A percentile compares a stretch with the other conserved stretches of the same genome.
phyloP scores from a whole-genome alignment of 495 filamentous ascomycete genomes.

The Xylaria scruposa region DNA sequence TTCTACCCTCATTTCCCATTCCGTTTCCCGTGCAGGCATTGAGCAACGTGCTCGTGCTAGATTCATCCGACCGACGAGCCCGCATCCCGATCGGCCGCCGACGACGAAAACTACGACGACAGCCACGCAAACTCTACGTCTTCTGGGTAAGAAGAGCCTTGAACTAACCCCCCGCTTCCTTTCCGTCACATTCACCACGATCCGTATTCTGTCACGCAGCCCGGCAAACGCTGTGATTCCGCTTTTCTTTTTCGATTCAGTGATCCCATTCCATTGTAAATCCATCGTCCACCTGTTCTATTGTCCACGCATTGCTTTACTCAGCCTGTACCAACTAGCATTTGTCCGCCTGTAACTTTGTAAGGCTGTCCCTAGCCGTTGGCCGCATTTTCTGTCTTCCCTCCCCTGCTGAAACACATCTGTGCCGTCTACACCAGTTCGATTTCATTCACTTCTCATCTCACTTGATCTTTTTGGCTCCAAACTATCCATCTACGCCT shows the following conservation, averaged over 20 bases:
- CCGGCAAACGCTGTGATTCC: neutral
- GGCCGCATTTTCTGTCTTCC: neutral
- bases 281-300: neutral
- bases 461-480: neutral
- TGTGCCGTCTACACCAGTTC: neutral
- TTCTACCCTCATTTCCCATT: neutral
- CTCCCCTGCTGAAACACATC: neutral
- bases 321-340: neutral
- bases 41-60: constrained; percentile 10
- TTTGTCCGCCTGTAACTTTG: neutral
- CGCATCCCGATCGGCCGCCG: constrained; percentile 2
- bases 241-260: neutral
- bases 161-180: constrained; percentile 11
- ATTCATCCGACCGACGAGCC: constrained; percentile 8
- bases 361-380: constrained; percentile 5
- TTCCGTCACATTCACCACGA: constrained; percentile 1
- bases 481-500: neutral
- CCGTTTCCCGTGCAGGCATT: neutral
- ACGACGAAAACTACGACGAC: constrained; percentile 8
- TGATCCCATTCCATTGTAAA: neutral
- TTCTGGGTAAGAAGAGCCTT: constrained; percentile 22
- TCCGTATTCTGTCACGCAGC: neutral
- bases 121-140: constrained; percentile 1
- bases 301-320: neutral
- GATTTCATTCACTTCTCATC: neutral